These are phyloP conservation scores for Leishmania tarentolae DNA, from an alignment of 208 protist genomes.

Conservation along the genomic window DNA sequence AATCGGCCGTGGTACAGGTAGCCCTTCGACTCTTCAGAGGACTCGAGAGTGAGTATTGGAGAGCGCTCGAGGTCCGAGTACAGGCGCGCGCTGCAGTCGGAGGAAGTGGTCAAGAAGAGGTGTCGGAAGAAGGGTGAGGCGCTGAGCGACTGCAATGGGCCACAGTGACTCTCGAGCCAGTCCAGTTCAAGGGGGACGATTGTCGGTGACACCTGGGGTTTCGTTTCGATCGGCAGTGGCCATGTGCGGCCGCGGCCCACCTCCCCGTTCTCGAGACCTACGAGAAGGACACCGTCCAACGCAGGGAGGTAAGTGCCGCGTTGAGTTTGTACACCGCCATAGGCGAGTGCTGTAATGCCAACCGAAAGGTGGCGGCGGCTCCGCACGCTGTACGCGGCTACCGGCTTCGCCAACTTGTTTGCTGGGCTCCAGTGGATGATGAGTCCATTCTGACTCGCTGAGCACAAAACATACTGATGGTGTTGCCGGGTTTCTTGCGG, in stretches of 20 bases:
- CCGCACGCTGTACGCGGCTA: conserved; percentile 61
- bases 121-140: conserved; percentile 89
- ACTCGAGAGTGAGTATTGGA: conserved; percentile 76
- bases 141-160: conserved; percentile 77
- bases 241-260: conserved; percentile 73
- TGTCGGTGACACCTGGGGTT: conserved; percentile 13
- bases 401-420: conserved; percentile 67
- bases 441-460: conserved; percentile 73
- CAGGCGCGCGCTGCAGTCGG: conserved; percentile 82
- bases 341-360: conserved; percentile 66
- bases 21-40: conserved; percentile 76
- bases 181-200: conserved; percentile 65
- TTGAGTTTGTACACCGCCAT: conserved; percentile 33
- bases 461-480: conserved; percentile 77
- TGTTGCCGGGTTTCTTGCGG: conserved; percentile 51
- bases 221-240: conserved; percentile 27
- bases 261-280: conserved; percentile 90
- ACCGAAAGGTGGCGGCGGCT: conserved; percentile 52
- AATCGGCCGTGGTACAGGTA: conserved; percentile 86
- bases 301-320: conserved; percentile 41
- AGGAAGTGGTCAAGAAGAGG: conserved; percentile 85
- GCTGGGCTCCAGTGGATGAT: conserved; percentile 72
- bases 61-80: conserved; percentile 78
- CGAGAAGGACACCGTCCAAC: conserved; percentile 57
- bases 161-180: conserved; percentile 72